Base-by-base conservation (phyloP, 2,329 filamentous ascomycete genomes). In the Leptodontidium sp. region DNA sequence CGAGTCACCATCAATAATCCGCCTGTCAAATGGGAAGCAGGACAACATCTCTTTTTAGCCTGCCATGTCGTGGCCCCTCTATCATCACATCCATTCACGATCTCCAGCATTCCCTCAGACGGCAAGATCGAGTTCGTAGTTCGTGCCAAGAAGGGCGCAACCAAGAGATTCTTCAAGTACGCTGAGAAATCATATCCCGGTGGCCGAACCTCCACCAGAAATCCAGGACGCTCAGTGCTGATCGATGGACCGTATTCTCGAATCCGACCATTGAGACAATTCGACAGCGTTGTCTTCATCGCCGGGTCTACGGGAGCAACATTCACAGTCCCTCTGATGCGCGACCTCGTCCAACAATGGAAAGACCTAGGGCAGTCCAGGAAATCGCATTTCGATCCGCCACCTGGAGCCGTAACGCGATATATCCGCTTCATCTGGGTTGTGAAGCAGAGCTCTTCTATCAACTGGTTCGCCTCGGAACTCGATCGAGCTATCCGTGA, bases 261-360 rank as follows among this genome's bases (percentile, higher is more conserved):
- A 29, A 78, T 86, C 6, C 77, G 86, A 62, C 81, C 84, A 1
- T 78, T 90, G 17, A 81, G 83, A 26, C 87, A 89, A 72, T 90
- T 89, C 68, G 88, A 90, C 69, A 88, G 84, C 65, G 82, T 89
- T 1, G 79, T 90, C 0, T 77, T 91, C 0, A 78, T 90, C 9
- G 87, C 88, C 8, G 87, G 87, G 26, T 86, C 86, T 21, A 89
- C 86, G 57, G 89, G 89, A 1, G 85, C 85, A 29, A 87, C 95
- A 79, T 99, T 97, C 66, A 99, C 90, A 32, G 98, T 86, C 76
- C 95, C 92, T 80, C 97, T 97, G 75, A 97, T 91, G 73, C 89
- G 88, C 29, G 91, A 91, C 88, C 94, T 95, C 26, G 70, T 76
- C 17, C 70, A 73, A 50, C 70, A 75, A 67, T 75, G 74, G 70